phyloP scores from a whole-genome alignment of 345 rosid genomes.

The Lepidium didymum region DNA sequence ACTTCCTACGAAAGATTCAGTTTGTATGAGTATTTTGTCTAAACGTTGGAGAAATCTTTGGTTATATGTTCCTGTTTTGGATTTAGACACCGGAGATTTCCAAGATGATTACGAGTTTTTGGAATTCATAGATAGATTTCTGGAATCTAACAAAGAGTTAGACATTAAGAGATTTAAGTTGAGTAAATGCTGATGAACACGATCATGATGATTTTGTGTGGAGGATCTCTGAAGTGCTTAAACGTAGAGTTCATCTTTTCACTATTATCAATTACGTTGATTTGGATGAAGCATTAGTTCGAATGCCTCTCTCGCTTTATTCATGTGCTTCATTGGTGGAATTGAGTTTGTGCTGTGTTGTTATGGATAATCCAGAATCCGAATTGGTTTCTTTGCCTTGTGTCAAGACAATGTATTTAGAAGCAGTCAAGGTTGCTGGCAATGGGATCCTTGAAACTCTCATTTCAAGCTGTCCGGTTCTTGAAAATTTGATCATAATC shows the following conservation, averaged over 20 bases:
- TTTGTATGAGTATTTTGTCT: neutral
- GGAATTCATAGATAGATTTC: neutral
- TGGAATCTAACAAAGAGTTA: neutral
- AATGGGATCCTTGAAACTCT: neutral
- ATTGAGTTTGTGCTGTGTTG: neutral
- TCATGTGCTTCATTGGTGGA: neutral
- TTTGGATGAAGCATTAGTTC: neutral
- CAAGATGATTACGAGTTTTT: neutral
- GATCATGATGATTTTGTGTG: neutral
- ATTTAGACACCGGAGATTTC: neutral
- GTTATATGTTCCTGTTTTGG: neutral
- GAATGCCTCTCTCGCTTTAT: neutral
- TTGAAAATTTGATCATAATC: neutral
- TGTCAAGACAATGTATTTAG: neutral
- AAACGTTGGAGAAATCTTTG: neutral
- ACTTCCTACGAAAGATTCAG: neutral
- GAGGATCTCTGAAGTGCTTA: neutral
- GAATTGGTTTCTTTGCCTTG: neutral
- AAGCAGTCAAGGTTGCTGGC: neutral
- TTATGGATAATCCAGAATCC: neutral
- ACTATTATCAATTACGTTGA: neutral
- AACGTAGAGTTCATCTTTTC: neutral
- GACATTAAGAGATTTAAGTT: neutral
- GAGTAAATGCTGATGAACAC: neutral
- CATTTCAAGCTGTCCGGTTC: neutral